These are phyloP conservation scores for Davidsoniella virescens DNA, from an alignment of 2,329 filamentous ascomycete genomes.

Conservation along the genomic window DNA sequence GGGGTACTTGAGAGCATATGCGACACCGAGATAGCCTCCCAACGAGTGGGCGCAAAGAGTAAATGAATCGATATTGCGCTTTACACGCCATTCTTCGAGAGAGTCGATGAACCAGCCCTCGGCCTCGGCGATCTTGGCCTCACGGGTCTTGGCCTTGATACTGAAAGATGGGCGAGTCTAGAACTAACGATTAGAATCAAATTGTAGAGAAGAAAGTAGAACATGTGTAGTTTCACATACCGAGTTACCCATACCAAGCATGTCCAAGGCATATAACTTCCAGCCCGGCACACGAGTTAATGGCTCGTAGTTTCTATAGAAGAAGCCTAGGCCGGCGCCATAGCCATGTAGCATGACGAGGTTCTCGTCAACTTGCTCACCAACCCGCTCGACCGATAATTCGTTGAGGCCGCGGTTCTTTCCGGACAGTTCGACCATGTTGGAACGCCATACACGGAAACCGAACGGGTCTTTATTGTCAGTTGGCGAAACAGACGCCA, in stretches of 20 bases:
- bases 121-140: slow-evolving; percentile 70
- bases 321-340: slow-evolving; percentile 89
- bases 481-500: slow-evolving; percentile 32
- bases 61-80: slow-evolving; percentile 80
- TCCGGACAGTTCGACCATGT: slow-evolving; percentile 68
- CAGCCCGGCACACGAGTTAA: slow-evolving; percentile 64
- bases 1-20: slow-evolving; percentile 92
- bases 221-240: slow-evolving; percentile 6
- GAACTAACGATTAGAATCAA: neutral
- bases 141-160: slow-evolving; percentile 64
- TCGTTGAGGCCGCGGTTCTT: slow-evolving; percentile 84
- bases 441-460: slow-evolving; percentile 69
- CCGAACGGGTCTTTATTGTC: slow-evolving; percentile 59
- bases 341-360: slow-evolving; percentile 95
- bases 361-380: slow-evolving; percentile 65
- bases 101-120: slow-evolving; percentile 95
- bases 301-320: slow-evolving; percentile 94
- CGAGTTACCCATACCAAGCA: slow-evolving; percentile 88
- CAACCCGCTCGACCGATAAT: slow-evolving; percentile 72
- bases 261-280: slow-evolving; percentile 84
- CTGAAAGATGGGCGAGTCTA: slow-evolving; percentile 61
- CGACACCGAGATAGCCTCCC: slow-evolving; percentile 86
- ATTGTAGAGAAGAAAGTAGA: no score
- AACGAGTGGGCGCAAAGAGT: slow-evolving; percentile 86
- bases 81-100: slow-evolving; percentile 85